These are phyloP conservation scores for Helenozyma rhizophorensis DNA, from an alignment of 805 yeast species.

Conservation along the genomic window DNA sequence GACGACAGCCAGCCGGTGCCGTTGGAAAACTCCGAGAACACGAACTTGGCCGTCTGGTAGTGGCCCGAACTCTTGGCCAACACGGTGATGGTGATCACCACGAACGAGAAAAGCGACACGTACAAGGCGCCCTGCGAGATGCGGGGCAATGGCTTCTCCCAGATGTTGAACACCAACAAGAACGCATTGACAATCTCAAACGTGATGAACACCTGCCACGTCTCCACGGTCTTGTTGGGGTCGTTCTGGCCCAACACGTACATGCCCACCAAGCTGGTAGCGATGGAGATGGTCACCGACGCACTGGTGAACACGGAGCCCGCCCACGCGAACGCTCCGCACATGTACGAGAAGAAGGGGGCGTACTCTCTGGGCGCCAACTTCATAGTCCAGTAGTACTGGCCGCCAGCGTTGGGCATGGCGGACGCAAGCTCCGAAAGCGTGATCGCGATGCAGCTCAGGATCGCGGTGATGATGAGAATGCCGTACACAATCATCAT, in stretches of 20 bases:
- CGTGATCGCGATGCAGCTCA: constrained; percentile 45
- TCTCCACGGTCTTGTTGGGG: constrained; percentile 33
- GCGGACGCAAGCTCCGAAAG: constrained; percentile 52
- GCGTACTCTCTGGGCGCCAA: constrained; percentile 48
- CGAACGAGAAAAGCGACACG: constrained; percentile 49
- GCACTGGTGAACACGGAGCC: constrained; percentile 62
- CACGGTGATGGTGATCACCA: constrained; percentile 49
- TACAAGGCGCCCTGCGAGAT: constrained; percentile 48
- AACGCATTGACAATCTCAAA: constrained; percentile 43
- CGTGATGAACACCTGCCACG: constrained; percentile 54
- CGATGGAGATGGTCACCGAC: constrained; percentile 52
- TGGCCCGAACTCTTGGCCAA: constrained; percentile 49
- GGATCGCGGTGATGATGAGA: constrained; percentile 44
- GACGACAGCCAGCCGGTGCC: constrained; percentile 57
- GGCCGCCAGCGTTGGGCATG: constrained; percentile 57
- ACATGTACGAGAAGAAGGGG: constrained; percentile 48
- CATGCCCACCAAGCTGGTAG: constrained; percentile 50
- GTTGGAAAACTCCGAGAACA: constrained; percentile 50
- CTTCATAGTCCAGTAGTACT: constrained; percentile 54
- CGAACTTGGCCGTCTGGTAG: constrained; percentile 48
- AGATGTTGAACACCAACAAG: constrained; percentile 44
- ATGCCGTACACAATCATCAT: constrained; percentile 54
- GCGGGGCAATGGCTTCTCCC: constrained; percentile 48
- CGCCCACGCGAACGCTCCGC: constrained; percentile 62
- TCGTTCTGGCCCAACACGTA: constrained; percentile 28